A percentile compares a stretch with the other conserved stretches of the same genome.
Conservation (phyloP, 2,329 filamentous ascomycete genomes). For the Penicillium sp. region DNA sequence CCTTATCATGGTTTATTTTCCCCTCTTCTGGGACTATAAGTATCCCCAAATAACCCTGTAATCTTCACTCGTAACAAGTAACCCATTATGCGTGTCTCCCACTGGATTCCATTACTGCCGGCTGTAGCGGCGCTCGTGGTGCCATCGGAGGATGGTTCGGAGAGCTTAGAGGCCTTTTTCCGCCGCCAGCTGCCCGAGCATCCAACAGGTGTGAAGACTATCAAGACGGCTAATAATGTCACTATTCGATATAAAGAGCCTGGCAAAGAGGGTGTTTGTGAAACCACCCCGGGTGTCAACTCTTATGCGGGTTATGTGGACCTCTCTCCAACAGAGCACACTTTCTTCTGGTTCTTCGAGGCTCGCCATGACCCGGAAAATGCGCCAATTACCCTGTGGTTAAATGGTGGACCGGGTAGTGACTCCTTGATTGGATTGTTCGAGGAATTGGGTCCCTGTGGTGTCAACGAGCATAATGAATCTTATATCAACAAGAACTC, state of each 20-base stretch:
- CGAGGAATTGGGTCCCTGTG: slow-evolving; percentile 38
- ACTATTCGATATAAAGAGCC: slow-evolving; percentile 53
- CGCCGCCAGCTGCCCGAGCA: slow-evolving; percentile 31
- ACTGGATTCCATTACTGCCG: slow-evolving; percentile 17
- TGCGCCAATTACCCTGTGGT: slow-evolving; percentile 37
- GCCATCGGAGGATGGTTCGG: slow-evolving; percentile 1
- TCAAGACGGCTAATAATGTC: slow-evolving; percentile 38
- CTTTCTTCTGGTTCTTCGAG: slow-evolving; percentile 51
- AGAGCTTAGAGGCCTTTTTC: slow-evolving; percentile 12
- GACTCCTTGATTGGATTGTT: slow-evolving; percentile 38
- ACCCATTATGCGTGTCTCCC: slow-evolving; percentile 18
- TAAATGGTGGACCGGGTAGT: slow-evolving; percentile 38
- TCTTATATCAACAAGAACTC: slow-evolving; percentile 49
- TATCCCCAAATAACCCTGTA: background rate
- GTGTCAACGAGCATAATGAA: slow-evolving; percentile 38
- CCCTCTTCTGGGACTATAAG: background rate
- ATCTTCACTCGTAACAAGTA: background rate
- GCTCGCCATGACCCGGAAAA: slow-evolving; percentile 44
- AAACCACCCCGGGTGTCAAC: slow-evolving; percentile 49
- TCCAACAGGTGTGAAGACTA: slow-evolving; percentile 32
- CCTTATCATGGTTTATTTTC: background rate
- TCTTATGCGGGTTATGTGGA: slow-evolving; percentile 51
- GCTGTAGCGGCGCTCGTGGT: slow-evolving; percentile 15
- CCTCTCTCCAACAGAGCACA: slow-evolving; percentile 44
- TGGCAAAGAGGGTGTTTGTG: slow-evolving; percentile 44